Base-by-base conservation (phyloP, 164 flowering plant genomes). In the Umbellularia californica region DNA sequence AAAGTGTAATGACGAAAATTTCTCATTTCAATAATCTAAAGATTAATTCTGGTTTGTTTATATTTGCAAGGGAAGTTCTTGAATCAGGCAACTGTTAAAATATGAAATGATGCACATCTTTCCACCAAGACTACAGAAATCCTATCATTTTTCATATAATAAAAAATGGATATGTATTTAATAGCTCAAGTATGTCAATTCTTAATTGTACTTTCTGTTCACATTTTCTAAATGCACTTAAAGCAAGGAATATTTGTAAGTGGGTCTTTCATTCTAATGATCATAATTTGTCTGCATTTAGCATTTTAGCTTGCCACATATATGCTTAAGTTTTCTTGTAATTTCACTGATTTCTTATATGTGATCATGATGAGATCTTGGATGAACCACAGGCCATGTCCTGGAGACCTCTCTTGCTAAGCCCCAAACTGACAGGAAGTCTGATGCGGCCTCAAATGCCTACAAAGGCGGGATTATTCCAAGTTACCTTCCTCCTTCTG, bases 361-460 rank as follows among this genome's bases (percentile, higher is more conserved):
- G 55, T 67, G 41, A 47, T 41, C 14, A 64, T 70, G 52, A 51
- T 52, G 12, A 12, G 17, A 51, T 74, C 25, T 58, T 62, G 20
- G 60, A 55, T 70, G 35, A 71, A 67, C 30, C 75, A 72, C 88
- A 96, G 99, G 99, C 74, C 91, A 90, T 58, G 78, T 75, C n/a
- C 81, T 96, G 80, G 99, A 96, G 68, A 94, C 90, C 55, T 83
- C 88, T 65, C 90, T 96, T 75, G 99, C 99, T 51, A 94, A 91
- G 82, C 98, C 99, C 77, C 99, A 94, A 84, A 77, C 75, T 52
- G 97, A 96, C 24, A 90, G 82, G 80, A 96, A 87, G 82, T 71
- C 78, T 68, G 99, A 92, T 67, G 79, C 84, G 11, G 72, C 80
- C 66, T 58, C 77, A 50, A 72, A 83, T 81, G 78, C 90, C 24